phyloP scores from a whole-genome alignment of 2,329 filamentous ascomycete genomes.

The Emmonsiellopsis sp. region DNA sequence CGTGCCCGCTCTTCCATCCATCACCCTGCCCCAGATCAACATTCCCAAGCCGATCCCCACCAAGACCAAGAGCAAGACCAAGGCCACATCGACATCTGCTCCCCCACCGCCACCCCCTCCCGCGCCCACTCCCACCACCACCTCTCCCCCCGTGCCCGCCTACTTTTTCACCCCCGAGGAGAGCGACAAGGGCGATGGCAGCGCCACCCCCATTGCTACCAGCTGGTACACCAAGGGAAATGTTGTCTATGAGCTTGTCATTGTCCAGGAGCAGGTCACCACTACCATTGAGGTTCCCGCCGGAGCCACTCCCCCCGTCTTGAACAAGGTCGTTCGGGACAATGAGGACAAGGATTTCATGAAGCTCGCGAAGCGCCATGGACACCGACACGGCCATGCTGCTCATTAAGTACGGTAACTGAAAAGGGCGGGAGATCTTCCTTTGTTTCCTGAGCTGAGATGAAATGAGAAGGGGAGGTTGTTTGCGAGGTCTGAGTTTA shows the following conservation, averaged over 20 bases:
- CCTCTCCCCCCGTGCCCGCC: not conserved
- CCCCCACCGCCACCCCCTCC: not conserved
- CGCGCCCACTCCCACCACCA: not conserved
- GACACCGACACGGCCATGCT: constrained; percentile 6
- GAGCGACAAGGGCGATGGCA: not conserved
- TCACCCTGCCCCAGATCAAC: not conserved
- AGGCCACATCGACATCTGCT: not conserved
- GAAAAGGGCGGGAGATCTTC: too few species aligned
- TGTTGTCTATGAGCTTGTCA: constrained; percentile 9
- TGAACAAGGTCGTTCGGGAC: not conserved
- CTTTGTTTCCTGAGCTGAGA: not conserved
- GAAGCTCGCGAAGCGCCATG: constrained; percentile 1
- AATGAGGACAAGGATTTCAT: not conserved
- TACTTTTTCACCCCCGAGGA: not conserved
- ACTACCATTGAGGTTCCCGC: constrained; percentile 5
- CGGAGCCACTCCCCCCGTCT: constrained; percentile 1
- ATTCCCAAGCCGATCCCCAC: not conserved
- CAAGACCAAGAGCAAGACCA: not conserved
- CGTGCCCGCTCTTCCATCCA: not conserved
- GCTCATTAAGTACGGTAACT: not conserved
- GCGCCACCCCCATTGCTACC: constrained; percentile 4
- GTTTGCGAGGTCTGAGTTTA: not conserved
- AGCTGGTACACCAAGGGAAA: constrained; percentile 8
- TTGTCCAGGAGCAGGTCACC: constrained; percentile 8
- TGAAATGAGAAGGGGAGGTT: too few species aligned